Evolutionary conservation across 176 grass and related monocot species (phyloP), one percentile per base, ranked within the genome.

Genomic region (Lolium rigidum): DNA sequence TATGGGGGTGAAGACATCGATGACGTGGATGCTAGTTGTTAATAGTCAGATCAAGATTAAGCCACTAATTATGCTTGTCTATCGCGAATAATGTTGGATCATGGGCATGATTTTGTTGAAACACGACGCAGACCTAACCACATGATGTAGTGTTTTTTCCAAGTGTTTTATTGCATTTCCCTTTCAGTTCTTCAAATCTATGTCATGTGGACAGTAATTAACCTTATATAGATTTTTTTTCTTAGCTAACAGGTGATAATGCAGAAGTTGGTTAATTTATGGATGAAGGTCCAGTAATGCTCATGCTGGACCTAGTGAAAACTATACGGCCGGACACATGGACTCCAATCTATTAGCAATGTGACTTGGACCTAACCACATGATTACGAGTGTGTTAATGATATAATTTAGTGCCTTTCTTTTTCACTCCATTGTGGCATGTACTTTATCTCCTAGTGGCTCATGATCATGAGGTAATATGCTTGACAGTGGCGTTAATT

Each of bases 311-410:
- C 64, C 61, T 69, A 54, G 37, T 41, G 61, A 78, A 78, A 55
- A 39, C 14, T 24, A 85, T 67, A 56, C 80, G 74, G 31, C 31
- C 83, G 74, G 85, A 68, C 80, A 66, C 84, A 39, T n/a, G 46
- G 43, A 24, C 26, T 76, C 49, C 66, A 76, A 74, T 41, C 80
- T 79, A 85, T 84, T 68, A 61, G 76, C 51, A 84, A 90, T 75
- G 80, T 87, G 85, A 90, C 89, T 68, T 26, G 80, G 78, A 91
- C 85, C 89, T 80, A 91, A 87, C 81, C 78, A 59, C 81, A 75
- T 76, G 85, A 87, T 87, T 70, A 61, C 67, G 11, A 10, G 80
- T 31, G 49, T 61, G 50, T 44, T 75, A 51, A 87, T 75, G 72
- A 31, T 51, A 59, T 90, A 60, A 70, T 74, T 62, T 41, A 78